Evolutionary conservation across 257 asterid genomes (phyloP).

Genomic region (Solanum pinnatisectum): DNA sequence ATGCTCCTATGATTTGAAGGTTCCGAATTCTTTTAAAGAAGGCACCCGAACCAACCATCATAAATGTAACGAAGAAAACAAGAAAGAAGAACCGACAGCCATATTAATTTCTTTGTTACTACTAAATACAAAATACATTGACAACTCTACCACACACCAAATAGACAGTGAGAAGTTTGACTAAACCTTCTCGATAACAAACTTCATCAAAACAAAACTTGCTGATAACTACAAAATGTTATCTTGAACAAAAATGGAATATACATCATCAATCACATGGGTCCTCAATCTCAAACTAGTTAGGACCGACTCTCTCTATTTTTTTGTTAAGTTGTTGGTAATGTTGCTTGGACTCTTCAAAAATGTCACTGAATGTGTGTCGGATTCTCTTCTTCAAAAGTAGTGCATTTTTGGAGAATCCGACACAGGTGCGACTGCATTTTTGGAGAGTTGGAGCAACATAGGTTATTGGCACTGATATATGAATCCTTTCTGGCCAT

Average conservation of each 20-base stretch:
- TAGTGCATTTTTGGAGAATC: not conserved
- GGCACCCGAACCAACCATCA: not conserved
- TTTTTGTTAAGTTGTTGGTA: not conserved
- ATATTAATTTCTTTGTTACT: not conserved
- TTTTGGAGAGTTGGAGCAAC: not conserved
- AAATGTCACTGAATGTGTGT: not conserved
- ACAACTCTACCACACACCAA: not conserved
- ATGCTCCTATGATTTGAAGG: not conserved
- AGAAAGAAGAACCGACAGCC: not conserved
- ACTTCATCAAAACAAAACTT: not conserved
- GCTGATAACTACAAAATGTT: not conserved
- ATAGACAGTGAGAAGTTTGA: not conserved
- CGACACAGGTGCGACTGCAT: not conserved
- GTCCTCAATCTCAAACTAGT: not conserved
- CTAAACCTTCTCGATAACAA: not conserved
- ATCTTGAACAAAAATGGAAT: not conserved
- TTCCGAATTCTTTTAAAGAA: not conserved
- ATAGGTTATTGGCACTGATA: not conserved
- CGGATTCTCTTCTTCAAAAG: not conserved
- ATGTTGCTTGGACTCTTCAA: not conserved
- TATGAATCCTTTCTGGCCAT: not conserved
- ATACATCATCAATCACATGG: not conserved
- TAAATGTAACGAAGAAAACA: not conserved
- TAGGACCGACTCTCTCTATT: not conserved
- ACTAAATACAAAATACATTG: not conserved